Evolutionary conservation across 768 basidiomycete genomes (phyloP), one percentile per base, ranked within the genome.

Genomic region (Suillus lakei): DNA sequence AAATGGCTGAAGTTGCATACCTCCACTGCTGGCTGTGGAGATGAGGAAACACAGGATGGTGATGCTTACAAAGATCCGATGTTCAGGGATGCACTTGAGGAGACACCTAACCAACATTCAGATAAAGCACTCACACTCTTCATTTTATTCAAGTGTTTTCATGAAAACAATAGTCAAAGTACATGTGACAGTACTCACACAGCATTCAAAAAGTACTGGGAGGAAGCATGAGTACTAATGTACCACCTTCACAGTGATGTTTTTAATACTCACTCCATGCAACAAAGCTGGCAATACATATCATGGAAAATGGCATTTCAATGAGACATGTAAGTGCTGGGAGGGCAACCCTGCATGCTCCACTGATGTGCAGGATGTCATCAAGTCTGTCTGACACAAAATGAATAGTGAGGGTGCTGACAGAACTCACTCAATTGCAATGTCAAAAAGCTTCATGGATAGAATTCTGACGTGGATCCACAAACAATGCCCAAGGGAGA

Each of bases 201-300:
- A n/a, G 48, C 36, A 3, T 62, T 62, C n/a, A 62, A 53, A 38
- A 51, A 23, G n/a, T 36, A 23, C n/a, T 62, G 61, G 61, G 48
- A 62, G 34, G 61, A 61, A 44, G 60, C 13, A 26, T 61, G 41
- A 18, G 15, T 61, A 21, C 36, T 36, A 36, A 9, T 36, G 10
- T 36, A 36, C 5, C 36, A 36, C 36, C 36, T 36, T 9, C 9
- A 36, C 21, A 12, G 46, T 23, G 12, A 48, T 18, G 8, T 18
- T 5, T 66, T 44, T 10, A 44, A n/a, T 15, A 10, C 44, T 44
- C n/a, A 46, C 44, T 21, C 21, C 7, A 44, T 44, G 9, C 21
- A 3, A 44, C 44, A 46, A n/a, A 46, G 44, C 44, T n/a, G 10
- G 44, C 4, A 4, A 46, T n/a, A 46, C 44, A 46, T 46, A 46